Conservation (phyloP, 1,139 yeast genomes). For the Kodamaea arcana region DNA sequence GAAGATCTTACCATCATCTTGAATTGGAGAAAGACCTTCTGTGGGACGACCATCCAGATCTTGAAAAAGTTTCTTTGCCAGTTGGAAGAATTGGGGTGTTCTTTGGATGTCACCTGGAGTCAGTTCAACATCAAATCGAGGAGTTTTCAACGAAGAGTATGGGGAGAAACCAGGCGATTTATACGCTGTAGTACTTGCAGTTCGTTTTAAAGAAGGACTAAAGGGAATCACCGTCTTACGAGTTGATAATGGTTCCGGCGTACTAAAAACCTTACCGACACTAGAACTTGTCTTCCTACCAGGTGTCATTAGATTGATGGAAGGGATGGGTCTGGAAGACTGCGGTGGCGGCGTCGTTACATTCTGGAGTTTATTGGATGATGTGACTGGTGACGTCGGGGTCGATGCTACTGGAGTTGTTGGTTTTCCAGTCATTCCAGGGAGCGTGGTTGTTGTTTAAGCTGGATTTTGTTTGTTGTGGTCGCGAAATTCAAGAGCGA, state of each 20-base stretch:
- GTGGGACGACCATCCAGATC: slow-evolving; percentile 22
- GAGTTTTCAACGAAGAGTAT: slow-evolving; percentile 32
- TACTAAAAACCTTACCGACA: slow-evolving; percentile 29
- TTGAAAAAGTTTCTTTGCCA: slow-evolving; percentile 33
- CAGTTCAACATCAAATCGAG: slow-evolving; percentile 19
- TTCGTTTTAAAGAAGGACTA: slow-evolving; percentile 39
- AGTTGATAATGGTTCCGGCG: slow-evolving; percentile 20
- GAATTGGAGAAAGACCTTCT: slow-evolving; percentile 37
- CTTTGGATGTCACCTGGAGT: slow-evolving; percentile 11
- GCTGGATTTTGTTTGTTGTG: neutral
- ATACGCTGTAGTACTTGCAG: slow-evolving; percentile 20
- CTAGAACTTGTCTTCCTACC: slow-evolving; percentile 4
- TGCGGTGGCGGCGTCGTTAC: slow-evolving; percentile 28
- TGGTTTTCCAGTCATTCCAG: slow-evolving; percentile 27
- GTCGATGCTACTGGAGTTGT: slow-evolving; percentile 36
- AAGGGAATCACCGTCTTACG: slow-evolving; percentile 24
- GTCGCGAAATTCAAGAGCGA: too few species aligned
- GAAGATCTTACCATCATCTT: too few species aligned
- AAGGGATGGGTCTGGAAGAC: neutral
- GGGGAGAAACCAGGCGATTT: slow-evolving; percentile 35
- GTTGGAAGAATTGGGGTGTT: slow-evolving; percentile 41
- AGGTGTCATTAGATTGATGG: neutral
- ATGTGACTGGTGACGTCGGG: slow-evolving; percentile 9
- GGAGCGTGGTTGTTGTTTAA: too few species aligned
- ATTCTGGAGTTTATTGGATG: neutral